phyloP scores from a whole-genome alignment of 768 basidiomycete species.

The Tylopilus intermedius region DNA sequence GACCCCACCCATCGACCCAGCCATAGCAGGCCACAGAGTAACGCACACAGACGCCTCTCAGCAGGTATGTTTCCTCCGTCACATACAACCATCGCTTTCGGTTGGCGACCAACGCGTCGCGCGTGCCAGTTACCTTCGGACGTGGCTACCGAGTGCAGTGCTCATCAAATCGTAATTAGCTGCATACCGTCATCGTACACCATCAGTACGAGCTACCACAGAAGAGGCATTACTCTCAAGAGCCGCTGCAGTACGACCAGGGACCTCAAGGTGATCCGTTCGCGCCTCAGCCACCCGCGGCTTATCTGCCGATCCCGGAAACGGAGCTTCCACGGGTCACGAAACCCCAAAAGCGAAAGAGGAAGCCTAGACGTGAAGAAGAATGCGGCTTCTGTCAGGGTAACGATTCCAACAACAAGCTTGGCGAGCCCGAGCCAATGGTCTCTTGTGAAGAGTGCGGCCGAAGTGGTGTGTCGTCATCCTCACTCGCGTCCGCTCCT shows the following conservation, averaged over 20 bases:
- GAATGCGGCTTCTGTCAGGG: constrained; percentile 80
- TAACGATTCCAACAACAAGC: constrained; percentile 53
- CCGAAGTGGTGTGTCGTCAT: constrained; percentile 58
- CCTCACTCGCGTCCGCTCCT: neutral
- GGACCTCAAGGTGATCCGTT: constrained; percentile 83
- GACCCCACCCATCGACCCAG: constrained; percentile 46
- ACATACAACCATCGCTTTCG: constrained; percentile 13
- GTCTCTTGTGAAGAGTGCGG: constrained; percentile 79
- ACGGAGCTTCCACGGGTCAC: constrained; percentile 37
- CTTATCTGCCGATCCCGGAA: constrained; percentile 47
- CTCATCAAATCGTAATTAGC: constrained; percentile 22
- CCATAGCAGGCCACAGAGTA: constrained; percentile 34
- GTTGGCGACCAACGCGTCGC: constrained; percentile 59
- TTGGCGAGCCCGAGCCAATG: constrained; percentile 59
- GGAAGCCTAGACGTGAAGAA: constrained; percentile 48
- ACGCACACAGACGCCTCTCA: constrained; percentile 10
- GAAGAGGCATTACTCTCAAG: constrained; percentile 25
- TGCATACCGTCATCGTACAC: constrained; percentile 28
- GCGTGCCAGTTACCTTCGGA: constrained; percentile 43
- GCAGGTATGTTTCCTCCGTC: constrained; percentile 36
- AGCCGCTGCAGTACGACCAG: constrained; percentile 55
- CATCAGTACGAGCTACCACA: constrained; percentile 18
- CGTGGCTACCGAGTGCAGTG: constrained; percentile 16
- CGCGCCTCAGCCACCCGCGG: constrained; percentile 54
- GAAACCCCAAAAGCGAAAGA: constrained; percentile 46